Evolutionary conservation across 306 rosid species (phyloP), one percentile per base, ranked within the genome.

Genomic region (Fagus crenata): DNA sequence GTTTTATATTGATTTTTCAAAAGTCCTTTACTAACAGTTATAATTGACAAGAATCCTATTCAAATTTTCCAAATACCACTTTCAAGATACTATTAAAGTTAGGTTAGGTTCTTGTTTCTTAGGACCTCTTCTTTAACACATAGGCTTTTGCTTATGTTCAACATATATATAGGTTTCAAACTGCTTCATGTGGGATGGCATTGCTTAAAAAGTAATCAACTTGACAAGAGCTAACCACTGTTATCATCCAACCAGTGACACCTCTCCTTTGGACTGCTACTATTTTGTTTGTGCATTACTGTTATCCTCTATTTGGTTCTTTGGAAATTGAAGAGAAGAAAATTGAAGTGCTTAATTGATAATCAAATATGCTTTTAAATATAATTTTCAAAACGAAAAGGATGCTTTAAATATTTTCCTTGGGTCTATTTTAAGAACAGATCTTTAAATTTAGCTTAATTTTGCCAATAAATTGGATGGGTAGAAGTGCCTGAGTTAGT

Each of bases 41-140:
- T 78, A 72, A 79, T 80, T 82, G 77, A 58, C 93, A 94, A 96
- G 89, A 89, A 42, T 94, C 98, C 54, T 94, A 90, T 80, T 87
- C 92, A 82, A 88, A 83, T 75, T 90, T 95, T 79, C 89, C 98
- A 2, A 97, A 95, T 81, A 89, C 93, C 78, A 92, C 97, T 69
- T 95, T 95, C 85, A 92, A 95, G 98, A 97, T 95, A 89, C 74
- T 54, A 35, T 18, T 63, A 33, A 33, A 58, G 5, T 39, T 31
- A 31, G 35, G 12, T 22, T 31, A 28, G 13, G 28, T 58, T 54
- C 6, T 39, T 39, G 28, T 54, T 54, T 54, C 60, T 54, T n/a
- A n/a, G 28, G 42, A 39, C 42, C 11, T 15, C 60, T n/a, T 54
- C 4, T 54, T 39, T 54, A 54, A 28, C 8, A 54, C 8, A n/a